phyloP scores from a whole-genome alignment of 306 rosid genomes.

The Cucumis cinereus region DNA sequence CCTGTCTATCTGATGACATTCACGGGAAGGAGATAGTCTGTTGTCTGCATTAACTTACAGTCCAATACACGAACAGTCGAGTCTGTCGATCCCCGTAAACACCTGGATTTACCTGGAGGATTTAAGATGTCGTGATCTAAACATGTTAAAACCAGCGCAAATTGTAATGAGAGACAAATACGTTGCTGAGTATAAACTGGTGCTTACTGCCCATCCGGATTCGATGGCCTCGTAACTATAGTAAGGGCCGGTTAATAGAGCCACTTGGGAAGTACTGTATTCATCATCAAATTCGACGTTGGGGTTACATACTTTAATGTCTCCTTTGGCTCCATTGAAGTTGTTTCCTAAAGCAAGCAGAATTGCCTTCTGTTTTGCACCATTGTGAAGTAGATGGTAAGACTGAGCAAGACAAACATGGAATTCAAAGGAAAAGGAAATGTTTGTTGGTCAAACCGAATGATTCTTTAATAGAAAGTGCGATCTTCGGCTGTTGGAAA shows the following conservation, averaged over 20 bases:
- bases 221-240: constrained; percentile 12
- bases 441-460: constrained; percentile 12
- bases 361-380: constrained; percentile 18
- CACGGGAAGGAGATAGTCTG: neutral
- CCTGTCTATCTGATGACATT: neutral
- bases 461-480: constrained; percentile 9
- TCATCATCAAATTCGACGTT: constrained; percentile 18
- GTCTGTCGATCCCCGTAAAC: constrained; percentile 21
- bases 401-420: neutral
- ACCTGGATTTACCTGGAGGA: constrained; percentile 22
- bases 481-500: neutral
- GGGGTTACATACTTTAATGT: constrained; percentile 21
- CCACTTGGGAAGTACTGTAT: constrained; percentile 17
- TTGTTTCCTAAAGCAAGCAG: constrained; percentile 16
- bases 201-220: constrained; percentile 28
- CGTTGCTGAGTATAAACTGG: neutral
- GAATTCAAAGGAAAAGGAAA: neutral
- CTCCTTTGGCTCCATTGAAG: constrained; percentile 22
- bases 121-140: neutral
- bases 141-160: neutral
- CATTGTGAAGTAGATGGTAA: neutral
- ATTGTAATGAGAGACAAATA: neutral
- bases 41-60: constrained; percentile 9
- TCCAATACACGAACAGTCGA: constrained; percentile 20
- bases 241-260: constrained; percentile 14